Base-by-base conservation (phyloP, 345 rosid genomes). In the Toxicodendron radicans region DNA sequence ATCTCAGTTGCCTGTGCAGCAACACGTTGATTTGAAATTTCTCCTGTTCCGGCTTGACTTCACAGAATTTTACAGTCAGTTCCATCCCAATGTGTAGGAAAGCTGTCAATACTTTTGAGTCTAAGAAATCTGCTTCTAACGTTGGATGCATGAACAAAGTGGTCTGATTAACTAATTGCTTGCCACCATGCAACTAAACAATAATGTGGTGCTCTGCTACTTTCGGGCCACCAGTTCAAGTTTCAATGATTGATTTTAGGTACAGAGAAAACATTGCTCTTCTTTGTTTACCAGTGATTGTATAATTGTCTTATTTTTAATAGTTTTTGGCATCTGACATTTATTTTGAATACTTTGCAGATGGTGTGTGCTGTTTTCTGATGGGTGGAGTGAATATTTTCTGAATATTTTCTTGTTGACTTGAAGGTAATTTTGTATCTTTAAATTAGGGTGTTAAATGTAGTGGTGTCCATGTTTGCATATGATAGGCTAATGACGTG, bases 31-130 rank as follows among this genome's bases (percentile, higher is more conserved):
- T 81, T 86, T 95, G 72, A 95, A 95, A 79, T 93, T 93, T 86
- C 97, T 93, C 70, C 83, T 93, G 41, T 93, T 95, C 86, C 93
- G 97, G 84, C 94, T 95, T 41, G 93, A 95, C 80, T 95, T 93
- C 85, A 90, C 99, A 16, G 97, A 93, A 83, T 95, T 89, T 85
- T 95, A 95, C 79, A 88, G 87, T 80, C 90, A 79, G 79, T 75
- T 82, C 75, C 87, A 56, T 75, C 83, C 91, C 66, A 78, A 73
- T 45, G 75, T 80, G 72, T 92, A 83, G 83, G 66, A 63, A 71
- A 80, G 70, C 48, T 72, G 81, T 46, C 60, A 14, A 62, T 68
- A 63, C 18, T 9, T 67, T 61, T 14, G 51, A 56, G 74, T 58
- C 21, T 71, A 69, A 62, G 63, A 60, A 54, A 73, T 68, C 53